A percentile compares a stretch with the other conserved stretches of the same genome.
Evolutionary conservation across 2,329 filamentous ascomycete species (phyloP).

Genomic region (Botryotinia convoluta): DNA sequence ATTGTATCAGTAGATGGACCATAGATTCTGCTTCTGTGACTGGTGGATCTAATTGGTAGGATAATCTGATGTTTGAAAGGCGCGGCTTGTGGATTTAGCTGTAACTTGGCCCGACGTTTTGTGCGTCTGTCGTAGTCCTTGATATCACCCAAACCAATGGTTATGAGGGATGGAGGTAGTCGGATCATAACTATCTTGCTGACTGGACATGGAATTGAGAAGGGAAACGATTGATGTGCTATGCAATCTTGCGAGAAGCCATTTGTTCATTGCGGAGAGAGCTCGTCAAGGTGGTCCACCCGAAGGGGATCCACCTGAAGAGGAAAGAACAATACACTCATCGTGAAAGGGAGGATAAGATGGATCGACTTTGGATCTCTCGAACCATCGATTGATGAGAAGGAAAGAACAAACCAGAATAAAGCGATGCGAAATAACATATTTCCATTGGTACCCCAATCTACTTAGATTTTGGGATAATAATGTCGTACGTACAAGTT

Average conservation of each 20-base stretch:
- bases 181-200: slow-evolving; percentile 32
- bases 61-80: background rate
- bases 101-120: slow-evolving; percentile 4
- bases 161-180: slow-evolving; percentile 30
- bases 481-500: no score
- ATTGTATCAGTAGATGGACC: background rate
- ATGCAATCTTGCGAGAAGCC: background rate
- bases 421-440: background rate
- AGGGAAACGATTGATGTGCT: background rate
- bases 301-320: background rate
- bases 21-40: slow-evolving; percentile 2
- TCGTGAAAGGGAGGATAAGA: background rate
- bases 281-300: background rate
- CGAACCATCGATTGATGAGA: background rate
- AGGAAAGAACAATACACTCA: background rate
- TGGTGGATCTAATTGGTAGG: slow-evolving; percentile 11
- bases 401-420: background rate
- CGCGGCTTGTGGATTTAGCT: background rate
- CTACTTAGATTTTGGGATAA: background rate
- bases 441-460: background rate
- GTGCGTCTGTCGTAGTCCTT: slow-evolving; percentile 31
- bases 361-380: background rate
- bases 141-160: slow-evolving; percentile 31
- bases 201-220: background rate
- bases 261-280: background rate